These are phyloP conservation scores for Peronospora destructor DNA, from an alignment of 352 stramenopile species.

Conservation along the genomic window DNA sequence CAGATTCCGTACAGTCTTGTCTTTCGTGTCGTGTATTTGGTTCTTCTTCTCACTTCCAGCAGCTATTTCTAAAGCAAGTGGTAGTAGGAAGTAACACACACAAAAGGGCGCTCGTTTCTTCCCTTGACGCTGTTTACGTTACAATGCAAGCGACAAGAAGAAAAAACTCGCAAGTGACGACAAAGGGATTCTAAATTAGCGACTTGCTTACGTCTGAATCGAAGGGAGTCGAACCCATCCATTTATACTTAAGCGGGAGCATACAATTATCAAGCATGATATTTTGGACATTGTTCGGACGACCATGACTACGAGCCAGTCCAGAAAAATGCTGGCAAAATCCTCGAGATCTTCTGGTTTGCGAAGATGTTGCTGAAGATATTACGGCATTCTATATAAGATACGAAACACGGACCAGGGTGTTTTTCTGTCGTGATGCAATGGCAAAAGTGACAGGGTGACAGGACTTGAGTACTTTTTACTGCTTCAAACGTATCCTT, in stretches of 20 bases:
- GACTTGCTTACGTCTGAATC: background rate
- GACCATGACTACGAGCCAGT: no score
- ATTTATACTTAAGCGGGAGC: background rate
- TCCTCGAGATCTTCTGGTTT: no score
- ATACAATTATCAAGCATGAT: slow-evolving; percentile 18
- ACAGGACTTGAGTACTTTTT: background rate
- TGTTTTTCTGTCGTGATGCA: no score
- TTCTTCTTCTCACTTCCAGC: background rate
- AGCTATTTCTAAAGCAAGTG: no score
- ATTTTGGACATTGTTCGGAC: background rate
- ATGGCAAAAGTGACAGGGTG: no score
- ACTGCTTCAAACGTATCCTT: background rate
- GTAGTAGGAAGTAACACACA: slow-evolving; percentile 5
- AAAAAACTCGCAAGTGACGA: slow-evolving; percentile 4
- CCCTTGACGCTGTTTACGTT: no score
- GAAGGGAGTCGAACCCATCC: background rate
- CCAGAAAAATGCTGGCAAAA: no score
- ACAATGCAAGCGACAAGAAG: background rate
- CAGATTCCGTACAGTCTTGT: background rate
- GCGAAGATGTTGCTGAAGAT: no score
- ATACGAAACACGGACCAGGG: no score
- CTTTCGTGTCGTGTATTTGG: no score
- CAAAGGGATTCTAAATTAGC: slow-evolving; percentile 13
- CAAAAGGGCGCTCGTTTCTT: slow-evolving; percentile 12
- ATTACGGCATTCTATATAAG: no score